A percentile compares a stretch with the other conserved stretches of the same genome.
These are phyloP conservation scores for Aspergillus ochraceoroseus DNA, from an alignment of 2,329 filamentous ascomycete genomes.

Conservation along the genomic window DNA sequence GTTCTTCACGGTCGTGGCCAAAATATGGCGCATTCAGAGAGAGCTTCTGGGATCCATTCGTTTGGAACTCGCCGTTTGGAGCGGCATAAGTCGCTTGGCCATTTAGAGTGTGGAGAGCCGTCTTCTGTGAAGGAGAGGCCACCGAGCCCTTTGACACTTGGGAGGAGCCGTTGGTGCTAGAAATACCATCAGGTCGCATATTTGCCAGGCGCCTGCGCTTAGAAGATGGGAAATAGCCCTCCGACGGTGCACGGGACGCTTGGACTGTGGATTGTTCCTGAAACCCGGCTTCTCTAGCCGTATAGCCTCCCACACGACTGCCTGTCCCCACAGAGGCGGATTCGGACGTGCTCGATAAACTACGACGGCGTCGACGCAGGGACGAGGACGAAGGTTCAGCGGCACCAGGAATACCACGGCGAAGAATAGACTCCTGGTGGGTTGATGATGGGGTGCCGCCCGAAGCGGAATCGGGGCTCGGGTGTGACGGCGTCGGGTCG, in stretches of 20 bases:
- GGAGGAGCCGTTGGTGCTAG: conserved; percentile 53
- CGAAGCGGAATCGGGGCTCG: conserved; percentile 20
- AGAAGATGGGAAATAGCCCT: conserved; percentile 37
- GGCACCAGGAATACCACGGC: conserved; percentile 13
- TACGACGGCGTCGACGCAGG: conserved; percentile 33
- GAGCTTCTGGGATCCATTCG: conserved; percentile 39
- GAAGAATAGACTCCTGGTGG: conserved; percentile 14
- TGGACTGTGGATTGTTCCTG: conserved; percentile 24
- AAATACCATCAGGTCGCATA: conserved; percentile 60
- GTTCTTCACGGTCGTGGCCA: conserved; percentile 86
- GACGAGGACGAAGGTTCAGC: conserved; percentile 15
- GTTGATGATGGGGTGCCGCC: conserved; percentile 25
- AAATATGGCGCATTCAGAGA: conserved; percentile 54
- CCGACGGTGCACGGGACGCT: conserved; percentile 26
- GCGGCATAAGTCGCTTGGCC: conserved; percentile 46
- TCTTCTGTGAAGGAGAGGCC: conserved; percentile 44
- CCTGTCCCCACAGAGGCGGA: conserved; percentile 20
- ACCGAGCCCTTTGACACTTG: conserved; percentile 55
- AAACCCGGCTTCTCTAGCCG: conserved; percentile 26
- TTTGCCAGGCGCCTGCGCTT: conserved; percentile 58
- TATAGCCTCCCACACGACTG: conserved; percentile 23
- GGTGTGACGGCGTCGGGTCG: conserved; percentile 44
- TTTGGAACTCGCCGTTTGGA: conserved; percentile 38
- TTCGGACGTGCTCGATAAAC: conserved; percentile 27
- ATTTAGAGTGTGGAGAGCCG: conserved; percentile 51